Evolutionary conservation across 2,329 filamentous ascomycete genomes (phyloP).

Genomic region (Colletotrichum musae): DNA sequence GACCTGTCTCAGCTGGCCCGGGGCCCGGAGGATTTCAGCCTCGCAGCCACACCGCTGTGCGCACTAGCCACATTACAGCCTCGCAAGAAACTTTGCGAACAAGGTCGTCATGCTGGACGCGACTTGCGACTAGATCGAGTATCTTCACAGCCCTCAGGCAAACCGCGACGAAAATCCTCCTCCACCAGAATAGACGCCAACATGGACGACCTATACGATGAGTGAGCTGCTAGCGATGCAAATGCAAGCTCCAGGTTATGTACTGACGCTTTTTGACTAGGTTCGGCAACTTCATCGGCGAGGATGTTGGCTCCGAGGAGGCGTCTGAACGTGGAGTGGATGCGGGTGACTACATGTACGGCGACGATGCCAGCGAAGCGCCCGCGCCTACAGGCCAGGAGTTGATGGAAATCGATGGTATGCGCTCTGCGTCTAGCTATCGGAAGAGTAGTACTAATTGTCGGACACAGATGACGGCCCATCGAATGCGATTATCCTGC

Average conservation of each 20-base stretch:
- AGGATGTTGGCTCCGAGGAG: slow-evolving; percentile 87
- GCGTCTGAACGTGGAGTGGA: slow-evolving; percentile 85
- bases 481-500: slow-evolving; percentile 96
- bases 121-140: slow-evolving; percentile 25
- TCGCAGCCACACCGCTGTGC: slow-evolving; percentile 31
- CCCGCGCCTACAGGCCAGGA: slow-evolving; percentile 80
- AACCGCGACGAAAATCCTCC: slow-evolving; percentile 10
- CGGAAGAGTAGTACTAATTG: slow-evolving; percentile 5
- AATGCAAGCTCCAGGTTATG: neutral
- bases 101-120: slow-evolving; percentile 36
- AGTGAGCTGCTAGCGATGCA: slow-evolving; percentile 66
- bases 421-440: slow-evolving; percentile 40
- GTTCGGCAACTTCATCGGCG: slow-evolving; percentile 99
- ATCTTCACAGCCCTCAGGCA: slow-evolving; percentile 20
- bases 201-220: slow-evolving; percentile 98
- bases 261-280: slow-evolving; percentile 60
- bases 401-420: slow-evolving; percentile 93
- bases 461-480: slow-evolving; percentile 72
- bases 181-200: slow-evolving; percentile 44
- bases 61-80: slow-evolving; percentile 31
- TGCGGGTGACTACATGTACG: slow-evolving; percentile 84
- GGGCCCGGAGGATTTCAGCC: slow-evolving; percentile 26
- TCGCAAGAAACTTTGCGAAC: slow-evolving; percentile 43
- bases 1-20: no score
- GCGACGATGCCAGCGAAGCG: slow-evolving; percentile 78